A percentile compares a stretch with the other conserved stretches of the same genome.
These are phyloP conservation scores for Phytophthora tentaculata DNA, from an alignment of 352 stramenopile species.

Conservation along the genomic window DNA sequence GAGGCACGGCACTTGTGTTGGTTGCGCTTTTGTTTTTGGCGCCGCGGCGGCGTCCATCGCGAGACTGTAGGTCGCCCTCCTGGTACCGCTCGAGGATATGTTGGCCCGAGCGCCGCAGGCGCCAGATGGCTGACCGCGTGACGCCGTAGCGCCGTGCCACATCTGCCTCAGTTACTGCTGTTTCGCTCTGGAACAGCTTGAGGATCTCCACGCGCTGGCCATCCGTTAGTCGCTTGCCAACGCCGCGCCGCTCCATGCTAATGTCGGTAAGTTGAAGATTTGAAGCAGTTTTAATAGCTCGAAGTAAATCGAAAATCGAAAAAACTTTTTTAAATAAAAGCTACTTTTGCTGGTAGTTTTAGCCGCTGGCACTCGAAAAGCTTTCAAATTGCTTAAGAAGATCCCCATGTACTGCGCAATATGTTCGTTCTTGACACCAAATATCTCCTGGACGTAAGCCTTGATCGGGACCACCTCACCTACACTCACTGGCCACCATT, in stretches of 20 bases:
- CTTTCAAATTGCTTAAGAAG: too few relatives aligned
- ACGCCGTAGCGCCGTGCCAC: slow-evolving; percentile 54
- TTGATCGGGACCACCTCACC: too few relatives aligned
- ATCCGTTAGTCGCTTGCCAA: slow-evolving; percentile 55
- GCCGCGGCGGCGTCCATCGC: slow-evolving; percentile 45
- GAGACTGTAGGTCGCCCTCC: slow-evolving; percentile 46
- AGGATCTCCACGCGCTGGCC: slow-evolving; percentile 62
- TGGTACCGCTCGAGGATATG: slow-evolving; percentile 57
- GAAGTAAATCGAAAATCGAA: too few relatives aligned
- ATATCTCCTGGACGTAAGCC: too few relatives aligned
- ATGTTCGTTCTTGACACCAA: too few relatives aligned
- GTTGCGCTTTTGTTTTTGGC: slow-evolving; percentile 2
- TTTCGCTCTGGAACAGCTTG: slow-evolving; percentile 52
- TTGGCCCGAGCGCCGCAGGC: slow-evolving; percentile 38
- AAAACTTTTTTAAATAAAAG: background rate
- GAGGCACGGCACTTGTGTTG: background rate
- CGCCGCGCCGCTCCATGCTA: slow-evolving; percentile 43
- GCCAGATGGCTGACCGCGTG: slow-evolving; percentile 55
- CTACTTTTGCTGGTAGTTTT: too few relatives aligned
- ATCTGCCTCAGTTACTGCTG: slow-evolving; percentile 45
- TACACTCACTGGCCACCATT: too few relatives aligned
- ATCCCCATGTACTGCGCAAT: too few relatives aligned
- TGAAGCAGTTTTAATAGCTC: too few relatives aligned
- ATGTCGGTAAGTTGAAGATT: background rate
- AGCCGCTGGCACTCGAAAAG: too few relatives aligned